Evolutionary conservation across 805 yeast genomes (phyloP), one percentile per base, ranked within the genome.

Genomic region (Cyberlindnera misumaiensis): DNA sequence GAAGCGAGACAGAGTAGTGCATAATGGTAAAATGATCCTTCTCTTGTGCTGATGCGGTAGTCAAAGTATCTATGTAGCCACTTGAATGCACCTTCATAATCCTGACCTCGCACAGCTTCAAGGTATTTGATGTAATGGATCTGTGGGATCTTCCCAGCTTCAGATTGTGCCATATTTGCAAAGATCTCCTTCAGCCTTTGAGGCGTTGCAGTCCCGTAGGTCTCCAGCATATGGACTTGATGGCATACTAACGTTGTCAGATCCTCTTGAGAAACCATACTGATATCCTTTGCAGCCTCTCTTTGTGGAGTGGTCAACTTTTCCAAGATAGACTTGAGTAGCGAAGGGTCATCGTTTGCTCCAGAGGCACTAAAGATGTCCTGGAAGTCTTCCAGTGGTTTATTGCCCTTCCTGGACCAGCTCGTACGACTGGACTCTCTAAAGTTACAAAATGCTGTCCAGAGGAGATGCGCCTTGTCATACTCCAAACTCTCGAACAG

Each of bases 1-100:
- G 82, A 68, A 0, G 94, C 93, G 32, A 81, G 64, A 3, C 84
- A 78, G 10, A 84, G 65, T 22, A 84, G 63, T 0, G 94, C 93
- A 60, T 82, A 83, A 52, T 84, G 95, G 49, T 83, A 84, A 45
- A 77, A 79, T 30, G 73, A 68, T 33, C 73, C 74, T 26, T 77
- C 77, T 42, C 71, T 70, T 40, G 71, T 73, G 18, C 87, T 77
- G 65, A 82, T 83, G 77, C 80, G 77, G 60, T 83, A 83, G 56
- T 84, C 95, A 56, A 82, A 84, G 43, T 73, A 77, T 30, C 77
- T 55, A 48, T 75, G 77, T 47, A 84, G 55, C 49, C 78, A 62
- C 60, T 81, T 62, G 62, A 73, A 40, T 52, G 73, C 62, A 15
- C 60, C 61, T 39, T 65, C 82, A 49, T 80, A 83, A 50, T 84